Conservation (phyloP, 2,329 filamentous ascomycete genomes). For the Penicillium sp. region DNA sequence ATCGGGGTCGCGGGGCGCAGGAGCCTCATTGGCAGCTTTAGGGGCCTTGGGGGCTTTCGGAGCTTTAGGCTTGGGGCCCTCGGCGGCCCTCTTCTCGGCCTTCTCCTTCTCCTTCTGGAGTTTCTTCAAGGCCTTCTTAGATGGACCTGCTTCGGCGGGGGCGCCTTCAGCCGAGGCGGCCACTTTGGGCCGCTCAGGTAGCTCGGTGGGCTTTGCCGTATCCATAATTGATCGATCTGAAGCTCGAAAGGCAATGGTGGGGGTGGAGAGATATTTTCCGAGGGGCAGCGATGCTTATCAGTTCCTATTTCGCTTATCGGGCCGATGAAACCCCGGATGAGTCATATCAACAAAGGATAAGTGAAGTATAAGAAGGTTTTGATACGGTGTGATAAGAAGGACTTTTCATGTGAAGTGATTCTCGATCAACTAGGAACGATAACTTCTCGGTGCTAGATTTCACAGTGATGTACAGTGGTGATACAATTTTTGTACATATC, state of each 20-base stretch:
- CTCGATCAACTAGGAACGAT: not conserved
- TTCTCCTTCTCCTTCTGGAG: conserved; percentile 28
- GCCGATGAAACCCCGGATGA: conserved; percentile 28
- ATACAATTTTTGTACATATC: conserved; percentile 13
- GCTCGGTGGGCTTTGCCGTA: conserved; percentile 23
- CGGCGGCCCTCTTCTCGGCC: conserved; percentile 28
- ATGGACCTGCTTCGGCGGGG: conserved; percentile 4
- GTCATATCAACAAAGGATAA: conserved; percentile 14
- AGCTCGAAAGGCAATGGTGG: conserved; percentile 16
- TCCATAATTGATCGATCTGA: conserved; percentile 19
- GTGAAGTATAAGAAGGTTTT: not conserved
- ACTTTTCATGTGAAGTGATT: not conserved
- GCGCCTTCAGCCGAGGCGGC: conserved; percentile 4
- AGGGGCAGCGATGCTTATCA: conserved; percentile 28
- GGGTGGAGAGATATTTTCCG: conserved; percentile 20
- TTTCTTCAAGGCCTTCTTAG: conserved; percentile 53
- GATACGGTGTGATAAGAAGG: not conserved
- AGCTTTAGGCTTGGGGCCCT: conserved; percentile 34
- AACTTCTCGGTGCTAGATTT: conserved; percentile 4
- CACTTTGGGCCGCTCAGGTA: conserved; percentile 26
- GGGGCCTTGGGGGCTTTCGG: conserved; percentile 47
- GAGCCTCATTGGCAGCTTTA: conserved; percentile 30
- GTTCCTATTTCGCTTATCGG: conserved; percentile 26
- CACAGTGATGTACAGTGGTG: conserved; percentile 11
- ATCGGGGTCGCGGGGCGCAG: conserved; percentile 47